Evolutionary conservation across 2,329 filamentous ascomycete species (phyloP).

Genomic region (Epichloe sp.): DNA sequence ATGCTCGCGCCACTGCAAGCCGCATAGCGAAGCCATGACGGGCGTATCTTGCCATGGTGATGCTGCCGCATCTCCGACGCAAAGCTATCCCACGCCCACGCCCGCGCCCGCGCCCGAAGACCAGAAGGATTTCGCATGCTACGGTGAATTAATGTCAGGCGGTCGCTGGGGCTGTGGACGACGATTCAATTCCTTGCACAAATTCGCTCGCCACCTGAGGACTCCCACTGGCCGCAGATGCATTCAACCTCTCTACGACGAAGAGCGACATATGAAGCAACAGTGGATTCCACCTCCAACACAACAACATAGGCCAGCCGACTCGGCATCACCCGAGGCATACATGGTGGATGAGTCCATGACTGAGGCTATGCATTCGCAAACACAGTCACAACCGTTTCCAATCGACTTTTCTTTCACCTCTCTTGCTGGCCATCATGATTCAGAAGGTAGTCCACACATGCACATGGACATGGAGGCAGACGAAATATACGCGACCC

Average conservation of each 20-base stretch:
- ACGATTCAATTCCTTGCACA: neutral
- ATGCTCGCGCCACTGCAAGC: neutral
- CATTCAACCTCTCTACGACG: constrained; percentile 4
- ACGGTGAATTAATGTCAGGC: neutral
- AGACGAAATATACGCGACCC: neutral
- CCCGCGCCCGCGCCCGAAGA: neutral
- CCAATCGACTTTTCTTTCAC: neutral
- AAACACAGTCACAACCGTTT: neutral
- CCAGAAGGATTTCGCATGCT: neutral
- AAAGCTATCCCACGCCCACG: neutral
- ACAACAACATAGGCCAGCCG: neutral
- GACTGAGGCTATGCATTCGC: neutral
- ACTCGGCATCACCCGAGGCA: neutral
- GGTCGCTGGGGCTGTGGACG: constrained; percentile 4
- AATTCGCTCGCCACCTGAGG: constrained; percentile 2
- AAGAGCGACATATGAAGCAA: neutral
- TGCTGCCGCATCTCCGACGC: neutral
- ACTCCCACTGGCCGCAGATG: constrained; percentile 2
- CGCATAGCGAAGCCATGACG: neutral
- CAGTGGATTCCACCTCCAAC: neutral
- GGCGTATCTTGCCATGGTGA: neutral
- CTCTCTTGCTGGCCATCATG: neutral
- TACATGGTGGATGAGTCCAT: neutral
- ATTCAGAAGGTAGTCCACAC: neutral
- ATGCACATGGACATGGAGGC: neutral